These are phyloP conservation scores for Zalaria obscura DNA, from an alignment of 2,329 filamentous ascomycete genomes.

Conservation along the genomic window DNA sequence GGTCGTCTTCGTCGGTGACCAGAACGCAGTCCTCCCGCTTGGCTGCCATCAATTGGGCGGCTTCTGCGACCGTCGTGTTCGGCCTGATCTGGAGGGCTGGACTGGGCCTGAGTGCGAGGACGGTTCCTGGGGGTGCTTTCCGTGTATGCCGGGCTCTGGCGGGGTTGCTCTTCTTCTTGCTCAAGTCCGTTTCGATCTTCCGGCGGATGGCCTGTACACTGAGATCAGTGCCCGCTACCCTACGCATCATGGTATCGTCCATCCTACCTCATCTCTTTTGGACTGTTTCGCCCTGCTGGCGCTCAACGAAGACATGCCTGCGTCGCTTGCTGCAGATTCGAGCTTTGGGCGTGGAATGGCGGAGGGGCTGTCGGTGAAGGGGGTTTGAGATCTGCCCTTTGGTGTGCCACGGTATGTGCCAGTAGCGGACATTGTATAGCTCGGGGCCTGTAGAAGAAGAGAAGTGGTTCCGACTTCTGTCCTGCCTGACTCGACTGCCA, in stretches of 20 bases:
- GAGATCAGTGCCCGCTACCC: background rate
- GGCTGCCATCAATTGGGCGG: slow-evolving; percentile 95
- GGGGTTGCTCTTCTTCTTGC: slow-evolving; percentile 82
- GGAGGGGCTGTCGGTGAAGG: slow-evolving; percentile 50
- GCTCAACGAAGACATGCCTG: slow-evolving; percentile 61
- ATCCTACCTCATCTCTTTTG: slow-evolving; percentile 86
- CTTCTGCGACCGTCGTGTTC: slow-evolving; percentile 82
- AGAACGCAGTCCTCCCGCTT: slow-evolving; percentile 97
- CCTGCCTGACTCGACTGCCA: too few relatives aligned
- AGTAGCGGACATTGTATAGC: slow-evolving; percentile 40
- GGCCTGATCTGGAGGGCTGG: slow-evolving; percentile 97
- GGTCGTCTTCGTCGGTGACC: slow-evolving; percentile 93
- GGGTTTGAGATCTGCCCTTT: slow-evolving; percentile 45
- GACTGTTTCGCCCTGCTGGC: slow-evolving; percentile 91
- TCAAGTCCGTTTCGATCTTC: slow-evolving; percentile 95
- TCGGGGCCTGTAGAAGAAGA: slow-evolving; percentile 2
- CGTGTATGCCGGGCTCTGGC: slow-evolving; percentile 69
- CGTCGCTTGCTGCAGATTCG: slow-evolving; percentile 38
- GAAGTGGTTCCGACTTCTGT: background rate
- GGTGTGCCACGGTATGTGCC: slow-evolving; percentile 59
- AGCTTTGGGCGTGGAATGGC: slow-evolving; percentile 54
- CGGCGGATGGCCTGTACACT: slow-evolving; percentile 69
- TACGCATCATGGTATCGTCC: background rate
- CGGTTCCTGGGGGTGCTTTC: slow-evolving; percentile 90
- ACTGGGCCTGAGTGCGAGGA: slow-evolving; percentile 88